Evolutionary conservation across 2,329 filamentous ascomycete genomes (phyloP).

Genomic region (Macrophomina tecta): DNA sequence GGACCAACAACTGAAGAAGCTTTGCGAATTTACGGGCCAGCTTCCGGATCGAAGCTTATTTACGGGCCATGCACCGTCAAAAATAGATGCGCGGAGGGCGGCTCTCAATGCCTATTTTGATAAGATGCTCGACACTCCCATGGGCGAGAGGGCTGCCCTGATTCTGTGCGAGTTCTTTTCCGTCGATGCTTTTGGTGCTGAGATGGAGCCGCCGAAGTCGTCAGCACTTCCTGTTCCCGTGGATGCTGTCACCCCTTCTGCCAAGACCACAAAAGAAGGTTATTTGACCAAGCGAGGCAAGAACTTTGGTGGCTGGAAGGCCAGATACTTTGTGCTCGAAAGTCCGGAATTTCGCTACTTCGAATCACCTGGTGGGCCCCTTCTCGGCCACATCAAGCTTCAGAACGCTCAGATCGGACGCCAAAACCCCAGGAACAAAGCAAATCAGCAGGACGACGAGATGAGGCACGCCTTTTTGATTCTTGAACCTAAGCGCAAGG

Average conservation of each 20-base stretch:
- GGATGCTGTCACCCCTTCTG: slow-evolving; percentile 50
- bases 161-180: slow-evolving; percentile 88
- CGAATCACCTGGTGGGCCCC: slow-evolving; percentile 86
- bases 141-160: slow-evolving; percentile 77
- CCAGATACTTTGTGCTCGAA: slow-evolving; percentile 73
- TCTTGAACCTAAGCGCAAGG: slow-evolving; percentile 94
- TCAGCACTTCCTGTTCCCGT: slow-evolving; percentile 43
- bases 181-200: slow-evolving; percentile 65
- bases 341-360: slow-evolving; percentile 83
- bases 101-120: slow-evolving; percentile 88
- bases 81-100: slow-evolving; percentile 82
- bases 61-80: slow-evolving; percentile 89
- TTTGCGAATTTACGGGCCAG: slow-evolving; percentile 72
- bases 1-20: slow-evolving; percentile 79
- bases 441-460: slow-evolving; percentile 76
- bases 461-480: slow-evolving; percentile 97
- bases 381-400: slow-evolving; percentile 92
- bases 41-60: slow-evolving; percentile 88
- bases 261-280: slow-evolving; percentile 77
- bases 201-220: slow-evolving; percentile 57
- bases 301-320: slow-evolving; percentile 99
- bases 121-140: slow-evolving; percentile 78
- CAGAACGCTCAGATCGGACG: slow-evolving; percentile 92
- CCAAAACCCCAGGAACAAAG: slow-evolving; percentile 64
- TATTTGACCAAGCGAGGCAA: slow-evolving; percentile 97